Percentiles rank a stretch among this genome's conserved stretches.
Conservation (phyloP, 2,329 filamentous ascomycete genomes). For the Colletotrichum cuscutae region DNA sequence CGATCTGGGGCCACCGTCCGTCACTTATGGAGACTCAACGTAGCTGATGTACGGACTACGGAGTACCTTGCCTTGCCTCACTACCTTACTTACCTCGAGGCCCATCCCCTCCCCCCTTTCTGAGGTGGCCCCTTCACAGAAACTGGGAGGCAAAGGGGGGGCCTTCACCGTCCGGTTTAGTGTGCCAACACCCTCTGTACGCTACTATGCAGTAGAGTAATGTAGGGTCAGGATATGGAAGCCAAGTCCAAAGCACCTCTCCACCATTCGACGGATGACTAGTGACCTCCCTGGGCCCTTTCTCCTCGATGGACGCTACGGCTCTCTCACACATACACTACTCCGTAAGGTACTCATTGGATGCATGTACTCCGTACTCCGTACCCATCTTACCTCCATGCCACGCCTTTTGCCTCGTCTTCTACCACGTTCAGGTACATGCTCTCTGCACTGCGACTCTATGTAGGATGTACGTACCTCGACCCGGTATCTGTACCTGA, state of each 20-base stretch:
- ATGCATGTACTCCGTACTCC: not conserved
- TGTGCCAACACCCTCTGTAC: slow-evolving; percentile 14
- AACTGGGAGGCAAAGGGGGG: not conserved
- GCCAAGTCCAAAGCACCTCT: slow-evolving; percentile 4
- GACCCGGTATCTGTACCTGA: not conserved
- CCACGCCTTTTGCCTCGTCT: not conserved
- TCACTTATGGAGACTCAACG: slow-evolving; percentile 4
- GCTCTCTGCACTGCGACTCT: not conserved
- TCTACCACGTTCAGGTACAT: not conserved
- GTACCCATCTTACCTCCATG: not conserved
- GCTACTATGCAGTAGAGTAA: slow-evolving; percentile 13
- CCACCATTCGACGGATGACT: not conserved
- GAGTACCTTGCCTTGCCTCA: slow-evolving; percentile 5
- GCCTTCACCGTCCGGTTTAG: not conserved
- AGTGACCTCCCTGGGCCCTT: slow-evolving; percentile 2
- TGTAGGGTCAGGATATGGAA: not conserved
- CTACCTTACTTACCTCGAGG: not conserved
- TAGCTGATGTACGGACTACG: not conserved
- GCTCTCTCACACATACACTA: not conserved
- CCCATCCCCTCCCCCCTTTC: not conserved
- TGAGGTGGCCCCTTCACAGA: not conserved
- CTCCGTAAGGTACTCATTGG: not conserved
- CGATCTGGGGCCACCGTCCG: not conserved
- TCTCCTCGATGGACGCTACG: slow-evolving; percentile 8
- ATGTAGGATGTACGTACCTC: not conserved